phyloP scores from a whole-genome alignment of 2,329 filamentous ascomycete genomes.

The Cryphonectria naterciae region DNA sequence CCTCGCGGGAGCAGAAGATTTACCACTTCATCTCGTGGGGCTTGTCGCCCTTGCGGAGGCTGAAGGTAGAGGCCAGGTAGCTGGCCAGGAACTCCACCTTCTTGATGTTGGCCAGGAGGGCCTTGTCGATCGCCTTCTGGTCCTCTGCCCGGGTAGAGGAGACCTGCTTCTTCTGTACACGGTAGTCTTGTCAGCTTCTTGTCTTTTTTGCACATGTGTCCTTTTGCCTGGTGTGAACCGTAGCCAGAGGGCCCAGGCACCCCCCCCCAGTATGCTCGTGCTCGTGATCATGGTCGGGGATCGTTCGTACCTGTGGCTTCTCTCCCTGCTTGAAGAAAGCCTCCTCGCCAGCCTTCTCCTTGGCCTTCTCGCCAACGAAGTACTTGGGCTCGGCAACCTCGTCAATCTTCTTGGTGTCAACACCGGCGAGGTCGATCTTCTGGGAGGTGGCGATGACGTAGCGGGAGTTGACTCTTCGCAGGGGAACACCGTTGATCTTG shows the following conservation, averaged over 20 bases:
- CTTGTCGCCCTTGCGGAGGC: constrained; percentile 98
- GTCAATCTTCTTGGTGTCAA: constrained; percentile 90
- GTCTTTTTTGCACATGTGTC: neutral
- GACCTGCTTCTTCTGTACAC: constrained; percentile 90
- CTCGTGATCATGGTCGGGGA: neutral
- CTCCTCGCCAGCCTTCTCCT: constrained; percentile 96
- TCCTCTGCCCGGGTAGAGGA: constrained; percentile 89
- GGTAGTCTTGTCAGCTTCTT: constrained; percentile 41
- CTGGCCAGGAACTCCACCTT: constrained; percentile 92
- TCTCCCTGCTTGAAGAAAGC: constrained; percentile 99
- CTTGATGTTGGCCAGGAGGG: constrained; percentile 93
- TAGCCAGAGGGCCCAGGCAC: constrained; percentile 2
- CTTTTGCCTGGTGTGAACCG: neutral
- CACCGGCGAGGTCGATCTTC: constrained; percentile 80
- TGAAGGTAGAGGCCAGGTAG: constrained; percentile 96
- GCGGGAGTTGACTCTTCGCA: constrained; percentile 90
- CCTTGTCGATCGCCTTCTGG: constrained; percentile 99
- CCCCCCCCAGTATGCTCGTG: constrained; percentile 6
- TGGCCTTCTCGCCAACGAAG: constrained; percentile 93
- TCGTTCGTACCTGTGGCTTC: constrained; percentile 71
- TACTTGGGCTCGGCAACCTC: constrained; percentile 79
- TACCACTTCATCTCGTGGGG: constrained; percentile 99
- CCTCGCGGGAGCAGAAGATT: constrained; percentile 39
- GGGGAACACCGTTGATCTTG: constrained; percentile 99
- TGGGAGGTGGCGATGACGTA: constrained; percentile 92